These are phyloP conservation scores for Canariomyces notabilis DNA, from an alignment of 2,329 filamentous ascomycete species.

Conservation along the genomic window DNA sequence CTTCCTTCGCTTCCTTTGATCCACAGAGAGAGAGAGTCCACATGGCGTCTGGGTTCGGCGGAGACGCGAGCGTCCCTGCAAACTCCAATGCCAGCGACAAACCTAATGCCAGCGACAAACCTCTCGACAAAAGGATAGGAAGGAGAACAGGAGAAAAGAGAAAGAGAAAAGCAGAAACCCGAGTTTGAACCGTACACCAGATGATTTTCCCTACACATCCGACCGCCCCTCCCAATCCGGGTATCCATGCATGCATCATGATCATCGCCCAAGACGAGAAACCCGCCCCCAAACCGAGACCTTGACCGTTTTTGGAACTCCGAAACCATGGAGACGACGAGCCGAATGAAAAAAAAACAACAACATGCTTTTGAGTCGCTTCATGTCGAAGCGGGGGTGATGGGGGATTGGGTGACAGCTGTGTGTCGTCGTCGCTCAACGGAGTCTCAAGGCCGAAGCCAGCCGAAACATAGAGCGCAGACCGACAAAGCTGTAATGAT, in stretches of 20 bases:
- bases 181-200: neutral
- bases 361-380: neutral
- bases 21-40: neutral
- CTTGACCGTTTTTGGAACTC: neutral
- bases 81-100: neutral
- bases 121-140: neutral
- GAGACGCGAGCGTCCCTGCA: neutral
- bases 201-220: neutral
- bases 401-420: neutral
- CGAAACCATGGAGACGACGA: neutral
- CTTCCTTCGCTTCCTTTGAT: neutral
- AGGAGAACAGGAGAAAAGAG: neutral
- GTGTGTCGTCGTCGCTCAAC: neutral
- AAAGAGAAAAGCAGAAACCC: neutral
- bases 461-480: neutral
- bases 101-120: neutral
- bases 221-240: slow-evolving; percentile 1
- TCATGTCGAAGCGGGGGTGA: neutral
- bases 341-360: neutral
- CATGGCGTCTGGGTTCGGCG: neutral
- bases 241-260: neutral
- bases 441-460: neutral
- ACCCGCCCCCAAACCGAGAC: neutral
- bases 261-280: neutral
- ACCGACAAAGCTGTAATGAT: neutral